Evolutionary conservation across 2,329 filamentous ascomycete species (phyloP), one percentile per base, ranked within the genome.

Genomic region (Beauveria sp.): DNA sequence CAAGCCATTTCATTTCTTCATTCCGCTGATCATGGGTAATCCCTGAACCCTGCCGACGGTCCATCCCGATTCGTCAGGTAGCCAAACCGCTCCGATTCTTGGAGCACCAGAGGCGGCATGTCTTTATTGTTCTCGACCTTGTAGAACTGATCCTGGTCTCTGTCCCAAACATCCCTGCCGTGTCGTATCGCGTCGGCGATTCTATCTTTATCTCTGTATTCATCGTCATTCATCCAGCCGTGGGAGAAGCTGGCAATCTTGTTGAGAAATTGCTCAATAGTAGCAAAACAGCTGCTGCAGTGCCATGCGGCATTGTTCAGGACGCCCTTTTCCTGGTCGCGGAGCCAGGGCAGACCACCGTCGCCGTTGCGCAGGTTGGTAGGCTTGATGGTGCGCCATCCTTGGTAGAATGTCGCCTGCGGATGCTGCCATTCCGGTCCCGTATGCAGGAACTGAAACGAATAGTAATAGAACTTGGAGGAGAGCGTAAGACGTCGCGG

Each of bases 241-340:
- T 86, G 83, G 20, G 80, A 83, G 69, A 84, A 85, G 61, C 77
- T 79, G 10, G 75, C 72, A 73, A 86, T 77, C 70, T 85, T 86
- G 64, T 76, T 78, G 51, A 81, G 71, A 65, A 85, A 74, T 68
- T 84, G 79, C 4, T 74, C 75, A 18, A 87, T 70, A 0, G 81
- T 85, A 20, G 76, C 72, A 68, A 85, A 85, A 72, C 84, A 87
- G 60, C 76, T 81, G 55, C 80, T 84, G 74, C 84, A 87, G 69
- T 87, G 84, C 84, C 84, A 87, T 0, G 73, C 79, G 0, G 82
- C 80, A 65, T 83, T 79, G 66, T 69, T 70, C 40, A 85, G 63
- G 6, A 75, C 73, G 8, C 71, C 76, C 64, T 75, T 76, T 63
- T 83, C 77, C 47, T 72, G 70, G 41, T 71, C 70, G 37, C 76